Conservation (phyloP, 352 stramenopile genomes). For the Plasmopara halstedii region DNA sequence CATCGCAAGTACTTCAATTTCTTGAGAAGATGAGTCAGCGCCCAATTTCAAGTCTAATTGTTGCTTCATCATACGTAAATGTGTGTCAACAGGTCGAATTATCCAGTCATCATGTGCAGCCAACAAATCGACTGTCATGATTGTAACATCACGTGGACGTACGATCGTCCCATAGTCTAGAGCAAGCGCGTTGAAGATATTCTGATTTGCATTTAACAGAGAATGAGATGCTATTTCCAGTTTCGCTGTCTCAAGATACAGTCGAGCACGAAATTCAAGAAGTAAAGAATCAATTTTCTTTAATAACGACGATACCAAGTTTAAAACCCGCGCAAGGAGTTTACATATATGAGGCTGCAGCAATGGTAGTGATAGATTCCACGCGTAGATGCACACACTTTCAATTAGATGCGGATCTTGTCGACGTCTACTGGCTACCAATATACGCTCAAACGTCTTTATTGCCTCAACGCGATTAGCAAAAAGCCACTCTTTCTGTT, state of each 20-base stretch:
- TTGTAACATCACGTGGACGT: constrained; percentile 5
- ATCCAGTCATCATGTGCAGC: constrained; percentile 19
- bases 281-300: constrained; percentile 81
- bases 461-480: constrained; percentile 56
- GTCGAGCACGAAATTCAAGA: constrained; percentile 59
- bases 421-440: constrained; percentile 73
- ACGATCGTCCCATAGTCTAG: constrained; percentile 49
- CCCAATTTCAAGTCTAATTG: constrained; percentile 57
- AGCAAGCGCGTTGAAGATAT: constrained; percentile 47
- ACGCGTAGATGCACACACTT: constrained; percentile 66
- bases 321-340: constrained; percentile 67
- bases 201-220: constrained; percentile 64
- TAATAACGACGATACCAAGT: constrained; percentile 44
- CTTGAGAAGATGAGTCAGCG: constrained; percentile 25
- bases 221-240: constrained; percentile 83
- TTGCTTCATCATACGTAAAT: constrained; percentile 56
- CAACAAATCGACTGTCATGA: constrained; percentile 18
- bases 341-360: constrained; percentile 61
- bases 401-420: constrained; percentile 73
- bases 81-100: constrained; percentile 45
- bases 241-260: constrained; percentile 81
- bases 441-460: constrained; percentile 65
- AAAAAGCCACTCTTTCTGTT: constrained; percentile 35
- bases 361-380: constrained; percentile 78
- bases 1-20: constrained; percentile 43